Evolutionary conservation across 495 filamentous ascomycete species (phyloP).

Genomic region (Usnea hakonensis): DNA sequence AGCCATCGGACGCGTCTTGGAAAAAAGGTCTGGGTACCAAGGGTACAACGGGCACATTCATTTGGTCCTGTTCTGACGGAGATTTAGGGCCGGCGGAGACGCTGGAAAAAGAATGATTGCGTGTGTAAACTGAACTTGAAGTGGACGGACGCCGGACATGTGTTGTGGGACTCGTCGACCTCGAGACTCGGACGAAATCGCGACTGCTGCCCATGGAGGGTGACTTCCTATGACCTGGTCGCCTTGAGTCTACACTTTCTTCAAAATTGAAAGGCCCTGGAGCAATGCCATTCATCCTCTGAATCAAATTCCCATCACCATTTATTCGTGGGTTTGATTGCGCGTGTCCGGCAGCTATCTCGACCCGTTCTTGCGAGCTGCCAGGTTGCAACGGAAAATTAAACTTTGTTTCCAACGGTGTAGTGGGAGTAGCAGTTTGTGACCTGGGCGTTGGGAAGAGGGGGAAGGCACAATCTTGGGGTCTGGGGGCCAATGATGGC

Average conservation of each 20-base stretch:
- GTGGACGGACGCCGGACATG: conserved; percentile 23
- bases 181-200: conserved; percentile 18
- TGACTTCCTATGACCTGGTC: conserved; percentile 27
- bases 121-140: conserved; percentile 18
- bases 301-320: conserved; percentile 38
- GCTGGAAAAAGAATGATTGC: conserved; percentile 22
- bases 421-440: conserved; percentile 33
- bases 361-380: not conserved
- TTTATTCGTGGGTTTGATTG: conserved; percentile 39
- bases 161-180: conserved; percentile 8
- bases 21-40: conserved; percentile 10
- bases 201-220: conserved; percentile 26
- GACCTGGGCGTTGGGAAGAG: conserved; percentile 47
- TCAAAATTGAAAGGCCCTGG: conserved; percentile 57
- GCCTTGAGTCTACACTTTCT: not conserved
- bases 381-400: conserved; percentile 28
- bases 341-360: conserved; percentile 15
- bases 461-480: conserved; percentile 55
- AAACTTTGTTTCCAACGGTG: conserved; percentile 21
- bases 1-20: conserved; percentile 15
- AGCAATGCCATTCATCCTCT: conserved; percentile 57
- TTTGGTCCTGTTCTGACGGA: conserved; percentile 6
- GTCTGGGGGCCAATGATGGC: conserved; percentile 34
- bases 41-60: conserved; percentile 19
- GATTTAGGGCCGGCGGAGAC: conserved; percentile 16